Base-by-base conservation (phyloP, 1,139 yeast species). In the Wickerhamomyces sp. region DNA sequence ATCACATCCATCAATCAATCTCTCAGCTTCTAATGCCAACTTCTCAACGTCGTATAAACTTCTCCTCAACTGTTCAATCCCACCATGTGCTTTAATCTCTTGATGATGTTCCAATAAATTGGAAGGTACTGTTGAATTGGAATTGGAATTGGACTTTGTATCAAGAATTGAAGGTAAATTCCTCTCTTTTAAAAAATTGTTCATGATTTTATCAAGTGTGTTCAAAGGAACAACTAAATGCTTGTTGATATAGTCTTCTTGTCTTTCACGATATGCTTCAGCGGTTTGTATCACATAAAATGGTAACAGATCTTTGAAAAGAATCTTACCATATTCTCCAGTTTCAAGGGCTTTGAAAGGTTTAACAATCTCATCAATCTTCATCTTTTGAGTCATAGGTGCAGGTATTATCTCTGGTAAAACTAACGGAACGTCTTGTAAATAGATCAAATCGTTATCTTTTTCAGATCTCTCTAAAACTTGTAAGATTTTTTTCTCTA, bases 361-460 rank as follows among this genome's bases (percentile, higher is more conserved):
- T 7, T 45, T 39, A 5, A 45, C 54, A 1, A 67, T 38, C 6
- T 66, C 69, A 1, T 59, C 63, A 0, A 74, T 68, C 1, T 60
- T 47, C 6, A 68, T 44, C 0, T 78, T 64, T 35, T 73, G 73
- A 1, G 81, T 86, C 68, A 83, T 74, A 7, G 71, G 56, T 0
- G 75, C 78, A 1, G 74, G 70, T 1, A 61, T 54, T 5, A 80
- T 61, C 0, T 63, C 53, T 1, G 75, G 63, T 5, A 79, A 50
- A 2, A 67, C 64, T 0, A 57, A 44, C 4, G 95, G 94, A 0
- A 87, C 78, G 1, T 66, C 59, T 43, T 82, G 78, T 30, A 84
- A 58, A 56, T 86, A 86, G 5, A 88, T 78, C 49, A 87, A 64
- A 51, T 86, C 91, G 52, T 88, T 88, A 45, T 88, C 96, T 47